phyloP scores from a whole-genome alignment of 768 basidiomycete species.

The Pulveroboletus frians region DNA sequence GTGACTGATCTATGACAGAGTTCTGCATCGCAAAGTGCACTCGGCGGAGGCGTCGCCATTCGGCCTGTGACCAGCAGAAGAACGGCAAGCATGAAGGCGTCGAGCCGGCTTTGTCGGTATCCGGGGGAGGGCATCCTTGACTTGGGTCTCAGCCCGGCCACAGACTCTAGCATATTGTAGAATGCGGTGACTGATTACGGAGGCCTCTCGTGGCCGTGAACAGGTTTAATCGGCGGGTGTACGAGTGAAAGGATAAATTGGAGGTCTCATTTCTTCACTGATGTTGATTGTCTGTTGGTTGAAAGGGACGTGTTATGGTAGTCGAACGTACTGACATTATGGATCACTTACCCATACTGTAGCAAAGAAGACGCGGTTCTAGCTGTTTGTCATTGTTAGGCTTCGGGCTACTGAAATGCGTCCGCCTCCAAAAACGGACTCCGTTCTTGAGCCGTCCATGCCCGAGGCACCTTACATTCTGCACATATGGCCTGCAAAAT shows the following conservation, averaged over 20 bases:
- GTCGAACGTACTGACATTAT: neutral
- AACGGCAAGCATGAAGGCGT: constrained; percentile 10
- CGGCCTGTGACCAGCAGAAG: neutral
- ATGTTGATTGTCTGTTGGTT: neutral
- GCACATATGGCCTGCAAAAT: constrained; percentile 67
- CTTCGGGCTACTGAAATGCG: constrained; percentile 4
- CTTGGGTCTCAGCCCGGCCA: neutral
- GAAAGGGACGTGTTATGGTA: neutral
- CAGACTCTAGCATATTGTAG: neutral
- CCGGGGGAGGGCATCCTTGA: constrained; percentile 18
- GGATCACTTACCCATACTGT: neutral
- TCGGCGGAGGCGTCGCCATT: neutral
- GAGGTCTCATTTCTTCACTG: neutral
- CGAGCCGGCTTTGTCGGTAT: neutral
- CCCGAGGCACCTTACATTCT: constrained; percentile 30
- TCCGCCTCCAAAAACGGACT: constrained; percentile 1
- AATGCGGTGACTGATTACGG: neutral
- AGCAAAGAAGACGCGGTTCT: neutral
- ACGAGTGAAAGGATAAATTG: neutral
- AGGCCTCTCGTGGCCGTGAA: neutral
- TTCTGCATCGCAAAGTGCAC: neutral
- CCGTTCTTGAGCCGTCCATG: constrained; percentile 11
- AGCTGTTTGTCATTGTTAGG: constrained; percentile 16
- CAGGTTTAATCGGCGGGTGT: neutral
- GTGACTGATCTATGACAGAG: neutral